Percentiles rank a stretch among this genome's conserved stretches.
Evolutionary conservation across 2,329 filamentous ascomycete species (phyloP).

Genomic region (Paraphaeosphaeria sporulosa): DNA sequence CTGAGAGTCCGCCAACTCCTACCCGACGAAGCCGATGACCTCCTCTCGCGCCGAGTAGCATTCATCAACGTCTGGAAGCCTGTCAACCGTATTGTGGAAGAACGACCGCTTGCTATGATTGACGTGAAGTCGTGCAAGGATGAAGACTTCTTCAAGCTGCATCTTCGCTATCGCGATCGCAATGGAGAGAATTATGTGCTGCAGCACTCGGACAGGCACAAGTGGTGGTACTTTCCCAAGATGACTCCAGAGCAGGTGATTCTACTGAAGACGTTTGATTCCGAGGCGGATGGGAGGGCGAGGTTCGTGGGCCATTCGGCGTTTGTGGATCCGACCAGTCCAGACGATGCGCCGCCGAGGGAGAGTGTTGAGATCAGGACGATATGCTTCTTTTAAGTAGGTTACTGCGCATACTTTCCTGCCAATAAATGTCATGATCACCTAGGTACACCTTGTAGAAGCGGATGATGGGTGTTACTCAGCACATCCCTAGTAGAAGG

Average conservation of each 20-base stretch:
- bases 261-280: constrained; percentile 52
- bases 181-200: constrained; percentile 53
- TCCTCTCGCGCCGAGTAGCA: constrained; percentile 55
- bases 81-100: constrained; percentile 49
- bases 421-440: too few relatives aligned
- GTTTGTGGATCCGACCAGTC: constrained; percentile 48
- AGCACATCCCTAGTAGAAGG: too few relatives aligned
- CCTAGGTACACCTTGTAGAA: too few relatives aligned
- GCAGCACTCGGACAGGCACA: constrained; percentile 42
- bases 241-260: constrained; percentile 50
- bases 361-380: constrained; percentile 53
- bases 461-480: too few relatives aligned
- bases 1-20: constrained; percentile 55
- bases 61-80: constrained; percentile 64
- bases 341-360: constrained; percentile 40
- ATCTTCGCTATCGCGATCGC: constrained; percentile 49
- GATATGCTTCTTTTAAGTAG: constrained; percentile 50
- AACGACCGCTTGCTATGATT: constrained; percentile 53
- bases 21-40: constrained; percentile 51
- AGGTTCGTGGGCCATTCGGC: constrained; percentile 51
- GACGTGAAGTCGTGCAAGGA: constrained; percentile 46
- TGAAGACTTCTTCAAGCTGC: constrained; percentile 53
- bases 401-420: not conserved
- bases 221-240: constrained; percentile 53
- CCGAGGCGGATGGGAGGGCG: constrained; percentile 39